These are phyloP conservation scores for Fusarium stilboides DNA, from an alignment of 2,329 filamentous ascomycete genomes.

Conservation along the genomic window DNA sequence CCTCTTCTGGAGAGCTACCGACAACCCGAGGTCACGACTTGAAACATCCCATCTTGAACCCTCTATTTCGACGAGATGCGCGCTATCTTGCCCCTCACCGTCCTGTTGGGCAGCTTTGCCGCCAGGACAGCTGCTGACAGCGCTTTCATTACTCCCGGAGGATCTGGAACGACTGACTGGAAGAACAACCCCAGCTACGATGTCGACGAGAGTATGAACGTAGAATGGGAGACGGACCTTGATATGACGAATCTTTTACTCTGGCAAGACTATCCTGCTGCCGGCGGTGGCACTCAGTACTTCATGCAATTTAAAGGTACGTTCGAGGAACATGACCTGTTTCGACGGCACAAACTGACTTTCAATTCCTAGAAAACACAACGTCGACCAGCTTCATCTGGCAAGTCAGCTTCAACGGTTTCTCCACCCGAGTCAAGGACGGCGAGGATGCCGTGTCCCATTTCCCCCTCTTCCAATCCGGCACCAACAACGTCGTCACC, in stretches of 20 bases:
- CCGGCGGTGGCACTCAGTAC: slow-evolving; percentile 18
- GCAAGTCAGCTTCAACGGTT: slow-evolving; percentile 37
- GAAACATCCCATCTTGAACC: neutral
- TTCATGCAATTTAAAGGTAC: slow-evolving; percentile 15
- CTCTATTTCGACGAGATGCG: slow-evolving; percentile 12
- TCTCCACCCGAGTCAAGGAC: slow-evolving; percentile 14
- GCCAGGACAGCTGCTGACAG: slow-evolving; percentile 15
- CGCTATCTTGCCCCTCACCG: slow-evolving; percentile 17
- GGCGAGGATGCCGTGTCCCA: slow-evolving; percentile 42
- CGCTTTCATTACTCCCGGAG: slow-evolving; percentile 36
- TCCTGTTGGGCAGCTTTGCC: slow-evolving; percentile 22
- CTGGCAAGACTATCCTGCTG: slow-evolving; percentile 45
- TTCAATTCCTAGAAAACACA: slow-evolving; percentile 32
- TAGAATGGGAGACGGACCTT: slow-evolving; percentile 46
- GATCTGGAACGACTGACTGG: slow-evolving; percentile 33
- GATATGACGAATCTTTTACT: slow-evolving; percentile 39
- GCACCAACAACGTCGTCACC: slow-evolving; percentile 26
- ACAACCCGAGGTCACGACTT: neutral
- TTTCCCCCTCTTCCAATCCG: slow-evolving; percentile 30
- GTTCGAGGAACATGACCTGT: neutral
- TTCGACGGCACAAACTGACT: neutral
- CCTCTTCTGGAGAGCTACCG: neutral
- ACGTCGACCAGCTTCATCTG: slow-evolving; percentile 43
- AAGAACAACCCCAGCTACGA: slow-evolving; percentile 47
- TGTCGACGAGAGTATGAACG: slow-evolving; percentile 42